Conservation (phyloP, 2,329 filamentous ascomycete genomes). For the Aspergillus carbonarius region DNA sequence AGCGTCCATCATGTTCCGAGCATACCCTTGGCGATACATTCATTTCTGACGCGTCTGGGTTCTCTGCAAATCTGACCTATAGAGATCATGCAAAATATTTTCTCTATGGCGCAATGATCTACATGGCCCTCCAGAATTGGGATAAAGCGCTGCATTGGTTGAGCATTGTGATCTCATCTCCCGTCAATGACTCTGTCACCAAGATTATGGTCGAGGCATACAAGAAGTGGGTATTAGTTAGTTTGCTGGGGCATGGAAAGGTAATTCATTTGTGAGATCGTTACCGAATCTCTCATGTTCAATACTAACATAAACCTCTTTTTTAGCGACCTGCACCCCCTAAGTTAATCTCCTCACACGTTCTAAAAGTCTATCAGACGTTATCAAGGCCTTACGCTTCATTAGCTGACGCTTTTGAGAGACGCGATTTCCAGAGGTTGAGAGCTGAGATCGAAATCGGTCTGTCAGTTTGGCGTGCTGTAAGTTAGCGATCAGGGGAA, state of each 20-base stretch:
- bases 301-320: slow-evolving; percentile 6
- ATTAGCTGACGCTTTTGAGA: slow-evolving; percentile 68
- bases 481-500: slow-evolving; percentile 31
- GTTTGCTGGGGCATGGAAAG: slow-evolving; percentile 68
- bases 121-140: slow-evolving; percentile 63
- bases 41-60: slow-evolving; percentile 37
- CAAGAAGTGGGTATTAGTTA: slow-evolving; percentile 84
- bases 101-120: slow-evolving; percentile 63
- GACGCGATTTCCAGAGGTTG: slow-evolving; percentile 58
- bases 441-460: slow-evolving; percentile 64
- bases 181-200: slow-evolving; percentile 63
- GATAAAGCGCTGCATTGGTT: slow-evolving; percentile 61
- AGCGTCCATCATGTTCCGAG: slow-evolving; percentile 30
- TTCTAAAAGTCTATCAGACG: slow-evolving; percentile 57
- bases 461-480: slow-evolving; percentile 59
- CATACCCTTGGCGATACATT: slow-evolving; percentile 34
- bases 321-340: slow-evolving; percentile 53
- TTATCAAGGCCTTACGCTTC: slow-evolving; percentile 69
- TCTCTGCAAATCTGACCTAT: slow-evolving; percentile 43
- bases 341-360: slow-evolving; percentile 52
- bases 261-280: slow-evolving; percentile 30
- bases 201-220: slow-evolving; percentile 85
- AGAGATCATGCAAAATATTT: slow-evolving; percentile 63
- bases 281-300: neutral
- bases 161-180: slow-evolving; percentile 66